Conservation (phyloP, 2,329 filamentous ascomycete species). For the Mycosphaerella arachidis region DNA sequence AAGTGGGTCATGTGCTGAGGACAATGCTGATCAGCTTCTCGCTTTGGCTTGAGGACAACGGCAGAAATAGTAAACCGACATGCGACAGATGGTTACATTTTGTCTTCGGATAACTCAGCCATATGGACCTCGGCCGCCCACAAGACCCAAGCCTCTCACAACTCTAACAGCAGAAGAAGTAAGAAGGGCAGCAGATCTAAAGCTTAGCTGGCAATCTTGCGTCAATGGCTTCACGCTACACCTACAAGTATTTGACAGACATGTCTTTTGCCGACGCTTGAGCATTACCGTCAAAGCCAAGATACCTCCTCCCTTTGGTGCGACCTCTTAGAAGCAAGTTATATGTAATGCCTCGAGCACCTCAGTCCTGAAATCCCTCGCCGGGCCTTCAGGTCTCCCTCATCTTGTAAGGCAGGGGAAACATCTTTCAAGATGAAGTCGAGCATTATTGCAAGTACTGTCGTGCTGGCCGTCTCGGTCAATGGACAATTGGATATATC, state of each 20-base stretch:
- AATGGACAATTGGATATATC: slow-evolving; percentile 7
- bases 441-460: not conserved
- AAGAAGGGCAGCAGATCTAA: not conserved
- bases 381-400: not conserved
- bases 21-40: no score
- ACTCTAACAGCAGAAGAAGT: not conserved
- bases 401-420: no score
- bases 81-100: no score
- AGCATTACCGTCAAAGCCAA: not conserved
- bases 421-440: not conserved
- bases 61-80: no score
- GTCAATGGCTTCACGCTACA: not conserved
- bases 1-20: no score
- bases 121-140: not conserved
- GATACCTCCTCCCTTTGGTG: not conserved
- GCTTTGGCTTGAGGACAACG: no score
- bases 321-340: not conserved
- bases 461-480: not conserved
- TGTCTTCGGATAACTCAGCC: not conserved
- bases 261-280: not conserved
- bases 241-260: not conserved
- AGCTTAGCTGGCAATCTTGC: slow-evolving; percentile 1
- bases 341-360: not conserved
- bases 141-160: not conserved
- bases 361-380: not conserved